These are phyloP conservation scores for Samsoniella hepiali DNA, from an alignment of 2,329 filamentous ascomycete genomes.

Conservation along the genomic window DNA sequence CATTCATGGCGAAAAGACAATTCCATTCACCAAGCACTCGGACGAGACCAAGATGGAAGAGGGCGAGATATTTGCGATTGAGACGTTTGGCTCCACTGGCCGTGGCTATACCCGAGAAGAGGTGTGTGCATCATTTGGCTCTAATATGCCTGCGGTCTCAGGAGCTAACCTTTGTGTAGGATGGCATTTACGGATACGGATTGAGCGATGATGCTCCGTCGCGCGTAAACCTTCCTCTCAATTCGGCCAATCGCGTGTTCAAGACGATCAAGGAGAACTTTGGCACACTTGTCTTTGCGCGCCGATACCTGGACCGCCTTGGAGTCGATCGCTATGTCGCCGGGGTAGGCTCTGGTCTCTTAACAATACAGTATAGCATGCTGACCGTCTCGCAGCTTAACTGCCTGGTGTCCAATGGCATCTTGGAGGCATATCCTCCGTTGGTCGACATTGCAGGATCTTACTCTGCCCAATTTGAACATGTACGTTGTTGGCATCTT, in stretches of 20 bases:
- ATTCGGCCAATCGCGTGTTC: constrained; percentile 54
- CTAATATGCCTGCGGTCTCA: constrained; percentile 27
- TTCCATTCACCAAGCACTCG: constrained; percentile 80
- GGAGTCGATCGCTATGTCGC: constrained; percentile 57
- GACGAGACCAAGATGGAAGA: constrained; percentile 94
- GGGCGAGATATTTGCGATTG: constrained; percentile 86
- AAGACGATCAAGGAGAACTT: constrained; percentile 61
- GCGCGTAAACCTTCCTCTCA: constrained; percentile 38
- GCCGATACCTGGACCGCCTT: constrained; percentile 62
- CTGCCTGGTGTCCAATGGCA: constrained; percentile 52
- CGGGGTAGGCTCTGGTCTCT: constrained; percentile 41
- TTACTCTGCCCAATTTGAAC: constrained; percentile 64
- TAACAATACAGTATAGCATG: rapidly evolving
- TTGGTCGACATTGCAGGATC: constrained; percentile 57
- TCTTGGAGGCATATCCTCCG: constrained; percentile 56
- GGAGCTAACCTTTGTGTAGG: constrained; percentile 2
- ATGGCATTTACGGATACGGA: constrained; percentile 52
- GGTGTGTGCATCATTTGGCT: neutral
- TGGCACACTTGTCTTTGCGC: constrained; percentile 58
- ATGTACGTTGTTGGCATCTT: constrained; percentile 31
- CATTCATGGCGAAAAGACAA: constrained; percentile 85
- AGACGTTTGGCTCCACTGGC: constrained; percentile 89
- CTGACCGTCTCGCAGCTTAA: constrained; percentile 44
- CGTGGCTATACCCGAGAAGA: constrained; percentile 74
- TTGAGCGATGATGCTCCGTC: constrained; percentile 37